phyloP scores from a whole-genome alignment of 495 filamentous ascomycete genomes.

The Podospora fimiseda region DNA sequence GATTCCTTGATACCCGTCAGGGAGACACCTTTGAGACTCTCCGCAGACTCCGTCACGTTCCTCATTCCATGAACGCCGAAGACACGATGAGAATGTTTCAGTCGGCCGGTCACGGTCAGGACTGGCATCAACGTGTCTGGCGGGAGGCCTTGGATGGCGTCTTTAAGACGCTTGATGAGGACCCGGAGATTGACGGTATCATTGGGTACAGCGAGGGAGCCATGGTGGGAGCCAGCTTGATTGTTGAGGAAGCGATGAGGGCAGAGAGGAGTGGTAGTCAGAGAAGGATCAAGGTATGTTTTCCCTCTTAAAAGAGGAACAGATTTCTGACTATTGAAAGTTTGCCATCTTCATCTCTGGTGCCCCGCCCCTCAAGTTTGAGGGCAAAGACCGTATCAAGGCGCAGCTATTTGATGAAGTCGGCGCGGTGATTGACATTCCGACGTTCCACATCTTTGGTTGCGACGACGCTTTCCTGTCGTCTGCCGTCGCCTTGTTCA shows the following conservation, averaged over 20 bases:
- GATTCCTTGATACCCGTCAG: conserved; percentile 43
- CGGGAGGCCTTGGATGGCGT: conserved; percentile 29
- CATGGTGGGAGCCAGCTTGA: conserved; percentile 41
- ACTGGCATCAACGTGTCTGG: conserved; percentile 25
- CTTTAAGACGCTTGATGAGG: conserved; percentile 29
- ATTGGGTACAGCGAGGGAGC: conserved; percentile 53
- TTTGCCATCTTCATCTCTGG: conserved; percentile 51
- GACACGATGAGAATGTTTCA: conserved; percentile 43
- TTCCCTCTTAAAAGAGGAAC: no score
- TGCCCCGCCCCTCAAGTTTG: conserved; percentile 42
- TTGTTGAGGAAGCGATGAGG: conserved; percentile 42
- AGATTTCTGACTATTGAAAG: no score
- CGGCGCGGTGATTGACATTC: conserved; percentile 42
- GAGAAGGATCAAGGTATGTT: conserved; percentile 39
- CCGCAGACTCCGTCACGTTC: conserved; percentile 44
- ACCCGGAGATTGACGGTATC: conserved; percentile 41
- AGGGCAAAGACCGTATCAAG: conserved; percentile 31
- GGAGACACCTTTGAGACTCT: conserved; percentile 42
- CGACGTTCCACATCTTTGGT: conserved; percentile 52
- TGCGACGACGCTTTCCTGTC: conserved; percentile 50
- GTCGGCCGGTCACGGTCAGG: conserved; percentile 19
- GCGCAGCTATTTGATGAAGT: conserved; percentile 40
- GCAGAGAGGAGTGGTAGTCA: conserved; percentile 30
- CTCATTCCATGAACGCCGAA: conserved; percentile 41
- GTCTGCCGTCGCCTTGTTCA: conserved; percentile 49